A percentile compares a stretch with the other conserved stretches of the same genome.
Conservation (phyloP, 2,329 filamentous ascomycete genomes). For the Leptographium radiaticola region DNA sequence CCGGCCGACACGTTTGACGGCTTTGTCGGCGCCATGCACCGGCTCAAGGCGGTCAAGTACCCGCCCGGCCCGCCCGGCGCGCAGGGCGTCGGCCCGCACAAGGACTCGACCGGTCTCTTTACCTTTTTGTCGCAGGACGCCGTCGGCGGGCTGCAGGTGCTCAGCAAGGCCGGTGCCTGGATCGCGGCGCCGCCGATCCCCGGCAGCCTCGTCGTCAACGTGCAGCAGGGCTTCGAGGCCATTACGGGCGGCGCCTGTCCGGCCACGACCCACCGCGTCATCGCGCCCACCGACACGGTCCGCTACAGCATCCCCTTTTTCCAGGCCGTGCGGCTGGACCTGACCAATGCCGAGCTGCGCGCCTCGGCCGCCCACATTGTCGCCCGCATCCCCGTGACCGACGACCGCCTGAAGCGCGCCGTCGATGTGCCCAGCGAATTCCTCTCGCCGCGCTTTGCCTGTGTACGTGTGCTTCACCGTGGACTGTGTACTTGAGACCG, state of each 20-base stretch:
- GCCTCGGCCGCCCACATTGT: constrained; percentile 7
- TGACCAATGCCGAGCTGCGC: constrained; percentile 14
- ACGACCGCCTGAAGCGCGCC: constrained; percentile 7
- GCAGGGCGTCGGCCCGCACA: constrained; percentile 49
- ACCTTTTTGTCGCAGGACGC: constrained; percentile 50
- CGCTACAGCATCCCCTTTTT: constrained; percentile 32
- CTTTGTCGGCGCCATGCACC: constrained; percentile 43
- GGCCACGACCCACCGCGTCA: constrained; percentile 35
- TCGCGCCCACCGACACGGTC: constrained; percentile 10
- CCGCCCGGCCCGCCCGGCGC: constrained; percentile 18
- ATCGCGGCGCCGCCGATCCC: constrained; percentile 32
- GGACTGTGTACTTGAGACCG: not conserved
- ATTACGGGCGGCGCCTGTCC: constrained; percentile 39
- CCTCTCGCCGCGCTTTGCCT: constrained; percentile 7
- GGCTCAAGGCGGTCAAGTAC: constrained; percentile 45
- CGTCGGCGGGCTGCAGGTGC: constrained; percentile 35
- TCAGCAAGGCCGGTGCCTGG: constrained; percentile 36
- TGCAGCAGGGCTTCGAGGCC: constrained; percentile 45
- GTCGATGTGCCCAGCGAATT: constrained; percentile 10
- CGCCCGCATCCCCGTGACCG: constrained; percentile 6
- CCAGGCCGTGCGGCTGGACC: constrained; percentile 32
- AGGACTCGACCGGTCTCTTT: constrained; percentile 50
- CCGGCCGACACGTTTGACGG: constrained; percentile 33
- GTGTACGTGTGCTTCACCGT: not conserved
- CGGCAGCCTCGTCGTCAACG: constrained; percentile 42